Evolutionary conservation across 257 asterid species (phyloP), one percentile per base, ranked within the genome.

Genomic region (Solanum pinnatisectum): DNA sequence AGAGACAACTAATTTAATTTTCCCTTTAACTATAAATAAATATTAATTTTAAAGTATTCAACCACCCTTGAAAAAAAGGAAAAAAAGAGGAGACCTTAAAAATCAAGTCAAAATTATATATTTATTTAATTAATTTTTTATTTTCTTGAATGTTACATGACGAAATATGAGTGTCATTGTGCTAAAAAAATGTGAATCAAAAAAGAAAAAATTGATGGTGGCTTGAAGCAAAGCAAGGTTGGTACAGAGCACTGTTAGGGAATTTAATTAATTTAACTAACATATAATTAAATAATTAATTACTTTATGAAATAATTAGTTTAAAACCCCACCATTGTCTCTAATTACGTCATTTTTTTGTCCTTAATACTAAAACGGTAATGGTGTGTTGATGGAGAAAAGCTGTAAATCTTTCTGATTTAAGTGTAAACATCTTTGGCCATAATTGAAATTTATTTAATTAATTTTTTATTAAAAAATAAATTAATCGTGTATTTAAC

Each of bases 381-480:
- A 37, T 25, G 30, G 56, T 70, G 18, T 82, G 18, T 60, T 70
- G 35, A 81, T 71, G 60, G 87, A 39, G 22, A 74, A 72, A 65
- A 84, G 84, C 35, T 37, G 32, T 36, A 56, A 22, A 70, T 89
- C 70, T 89, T 79, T 81, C 36, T 74, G 14, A 71, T 22, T 84
- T 8, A 39, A 71, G 87, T 88, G 91, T 89, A 59, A 65, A 68
- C 71, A 87, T 87, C 72, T 36, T 88, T 77, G 74, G 85, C 74
- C 87, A 83, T 71, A 88, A 84, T 77, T 71, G 59, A 85, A 65
- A 25, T 52, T 18, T 84, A n/a, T 36, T 65, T 39, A 65, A 84
- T 25, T 6, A 63, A 2, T 37, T 8, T 9, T 63, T n/a, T 3
- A 84, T 37, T 10, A 2, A 84, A 60, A 52, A 3, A 5, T 65